Conservation (phyloP, 129 eudicot genomes). For the Deinandra increscens region DNA sequence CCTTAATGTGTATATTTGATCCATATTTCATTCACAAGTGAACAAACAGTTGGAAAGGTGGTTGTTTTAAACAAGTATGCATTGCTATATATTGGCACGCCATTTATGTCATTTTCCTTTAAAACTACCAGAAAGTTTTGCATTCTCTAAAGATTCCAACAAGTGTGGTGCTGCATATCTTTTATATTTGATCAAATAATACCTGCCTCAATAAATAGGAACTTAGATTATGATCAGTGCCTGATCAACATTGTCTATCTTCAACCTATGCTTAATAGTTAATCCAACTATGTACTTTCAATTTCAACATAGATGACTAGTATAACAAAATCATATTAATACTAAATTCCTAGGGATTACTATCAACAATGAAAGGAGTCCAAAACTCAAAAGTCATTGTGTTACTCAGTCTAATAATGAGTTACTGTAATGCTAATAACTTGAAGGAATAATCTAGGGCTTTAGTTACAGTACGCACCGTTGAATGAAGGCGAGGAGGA, state of each 20-base stretch:
- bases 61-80: not conserved
- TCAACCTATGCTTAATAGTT: slow-evolving; percentile 1
- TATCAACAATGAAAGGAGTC: not conserved
- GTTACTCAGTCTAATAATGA: not conserved
- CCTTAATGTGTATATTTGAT: not conserved
- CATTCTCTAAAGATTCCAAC: not conserved
- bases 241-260: not conserved
- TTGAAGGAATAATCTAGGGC: not conserved
- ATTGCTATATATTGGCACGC: not conserved
- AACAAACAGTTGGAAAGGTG: not conserved
- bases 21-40: not conserved
- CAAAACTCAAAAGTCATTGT: not conserved
- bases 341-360: too few species aligned
- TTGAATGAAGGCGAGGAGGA: slow-evolving; percentile 52
- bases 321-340: slow-evolving; percentile 3
- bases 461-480: slow-evolving; percentile 41
- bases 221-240: not conserved
- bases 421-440: not conserved
- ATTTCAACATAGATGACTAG: not conserved
- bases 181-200: not conserved
- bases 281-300: slow-evolving; percentile 3
- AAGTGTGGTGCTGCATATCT: not conserved
- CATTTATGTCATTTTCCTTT: not conserved
- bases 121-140: not conserved
- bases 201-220: not conserved